phyloP scores from a whole-genome alignment of 2,329 filamentous ascomycete genomes.

The Alternaria sp. region DNA sequence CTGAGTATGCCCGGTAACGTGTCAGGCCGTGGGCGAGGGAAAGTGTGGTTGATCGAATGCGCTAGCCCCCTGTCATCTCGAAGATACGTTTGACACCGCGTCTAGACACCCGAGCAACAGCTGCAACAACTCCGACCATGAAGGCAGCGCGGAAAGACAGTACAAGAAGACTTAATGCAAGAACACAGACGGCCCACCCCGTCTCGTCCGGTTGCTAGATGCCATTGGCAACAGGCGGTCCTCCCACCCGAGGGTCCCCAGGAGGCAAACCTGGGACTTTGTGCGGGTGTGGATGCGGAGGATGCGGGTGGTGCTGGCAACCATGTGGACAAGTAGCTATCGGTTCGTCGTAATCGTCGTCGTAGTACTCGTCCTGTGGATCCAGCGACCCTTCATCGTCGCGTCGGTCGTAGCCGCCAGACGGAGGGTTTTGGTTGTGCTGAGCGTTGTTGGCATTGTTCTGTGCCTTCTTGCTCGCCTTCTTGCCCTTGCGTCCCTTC shows the following conservation, averaged over 20 bases:
- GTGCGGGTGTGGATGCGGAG: constrained; percentile 27
- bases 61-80: constrained; percentile 5
- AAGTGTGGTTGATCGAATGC: background rate
- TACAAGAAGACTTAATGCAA: constrained; percentile 40
- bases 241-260: constrained; percentile 31
- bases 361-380: constrained; percentile 45
- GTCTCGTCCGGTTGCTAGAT: constrained; percentile 46
- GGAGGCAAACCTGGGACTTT: constrained; percentile 33
- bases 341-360: constrained; percentile 47
- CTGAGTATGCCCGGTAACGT: background rate
- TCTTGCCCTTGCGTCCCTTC: constrained; percentile 89
- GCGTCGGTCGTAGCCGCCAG: constrained; percentile 40
- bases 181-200: constrained; percentile 50
- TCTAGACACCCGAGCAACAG: constrained; percentile 10
- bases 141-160: constrained; percentile 37
- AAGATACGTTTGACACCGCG: constrained; percentile 8
- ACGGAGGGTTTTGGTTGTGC: constrained; percentile 38
- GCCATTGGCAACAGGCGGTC: constrained; percentile 32
- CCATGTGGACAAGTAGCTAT: constrained; percentile 38
- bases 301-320: constrained; percentile 39
- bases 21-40: background rate
- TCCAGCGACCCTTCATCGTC: constrained; percentile 41
- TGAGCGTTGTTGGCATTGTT: constrained; percentile 43
- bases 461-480: constrained; percentile 68
- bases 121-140: constrained; percentile 15